Conservation (phyloP, 1,139 yeast genomes). For the Yamadazyma conglobata region DNA sequence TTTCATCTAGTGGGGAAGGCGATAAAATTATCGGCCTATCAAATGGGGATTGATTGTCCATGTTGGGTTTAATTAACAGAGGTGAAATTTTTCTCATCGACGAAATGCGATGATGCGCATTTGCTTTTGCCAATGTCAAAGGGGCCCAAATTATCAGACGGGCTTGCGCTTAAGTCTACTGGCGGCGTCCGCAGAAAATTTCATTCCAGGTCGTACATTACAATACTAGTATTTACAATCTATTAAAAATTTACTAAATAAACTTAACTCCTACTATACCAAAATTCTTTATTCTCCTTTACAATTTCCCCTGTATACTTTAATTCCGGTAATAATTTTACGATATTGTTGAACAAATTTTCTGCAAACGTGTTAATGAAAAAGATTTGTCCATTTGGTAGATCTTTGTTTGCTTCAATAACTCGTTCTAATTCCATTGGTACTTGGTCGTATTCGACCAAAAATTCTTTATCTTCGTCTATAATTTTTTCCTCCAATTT, state of each 20-base stretch:
- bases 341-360: constrained; percentile 65
- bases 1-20: constrained; percentile 25
- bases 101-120: constrained; percentile 4
- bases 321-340: constrained; percentile 54
- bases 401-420: constrained; percentile 41
- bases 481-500: constrained; percentile 46
- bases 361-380: constrained; percentile 82
- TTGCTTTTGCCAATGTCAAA: no score
- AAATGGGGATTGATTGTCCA: no score
- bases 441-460: constrained; percentile 26
- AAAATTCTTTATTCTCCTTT: constrained; percentile 40
- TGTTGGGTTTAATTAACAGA: no score
- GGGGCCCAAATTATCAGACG: no score
- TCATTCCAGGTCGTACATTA: constrained; percentile 3
- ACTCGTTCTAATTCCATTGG: constrained; percentile 35
- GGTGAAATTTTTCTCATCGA: constrained; percentile 4
- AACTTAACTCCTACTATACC: constrained; percentile 23
- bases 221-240: constrained; percentile 1
- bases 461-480: constrained; percentile 12
- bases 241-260: neutral
- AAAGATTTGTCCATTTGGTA: constrained; percentile 78
- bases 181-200: no score
- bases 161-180: no score
- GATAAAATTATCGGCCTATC: constrained; percentile 38
- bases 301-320: constrained; percentile 50